Evolutionary conservation across 176 grass and related monocot species (phyloP).

Genomic region (Puccinellia tenuiflora): DNA sequence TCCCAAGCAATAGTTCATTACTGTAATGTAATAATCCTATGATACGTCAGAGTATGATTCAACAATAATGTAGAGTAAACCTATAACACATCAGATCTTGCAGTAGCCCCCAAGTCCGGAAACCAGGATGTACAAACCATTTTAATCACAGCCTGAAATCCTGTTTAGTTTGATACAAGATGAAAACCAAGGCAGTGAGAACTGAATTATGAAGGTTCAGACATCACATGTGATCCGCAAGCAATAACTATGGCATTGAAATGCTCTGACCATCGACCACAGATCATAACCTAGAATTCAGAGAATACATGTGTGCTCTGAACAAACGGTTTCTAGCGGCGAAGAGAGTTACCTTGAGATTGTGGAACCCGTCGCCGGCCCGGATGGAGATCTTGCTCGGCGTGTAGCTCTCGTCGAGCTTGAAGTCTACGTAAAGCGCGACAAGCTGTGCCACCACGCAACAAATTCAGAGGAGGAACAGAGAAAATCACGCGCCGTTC

Average conservation of each 20-base stretch:
- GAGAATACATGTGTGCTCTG: background rate
- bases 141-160: background rate
- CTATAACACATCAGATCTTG: background rate
- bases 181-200: no score
- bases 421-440: constrained; percentile 89
- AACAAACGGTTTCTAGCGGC: background rate
- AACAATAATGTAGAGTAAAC: background rate
- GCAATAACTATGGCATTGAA: background rate
- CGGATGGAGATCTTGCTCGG: constrained; percentile 88
- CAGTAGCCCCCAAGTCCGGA: background rate
- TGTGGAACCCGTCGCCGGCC: constrained; percentile 82
- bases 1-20: background rate
- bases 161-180: background rate
- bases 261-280: background rate
- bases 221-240: background rate
- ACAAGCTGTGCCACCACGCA: constrained; percentile 57
- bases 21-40: background rate
- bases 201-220: no score
- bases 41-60: background rate
- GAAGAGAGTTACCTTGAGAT: constrained; percentile 64
- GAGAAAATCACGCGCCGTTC: constrained; percentile 1
- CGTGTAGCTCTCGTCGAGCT: constrained; percentile 94
- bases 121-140: background rate
- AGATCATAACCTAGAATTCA: no score
- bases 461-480: background rate